Evolutionary conservation across 768 basidiomycete genomes (phyloP), one percentile per base, ranked within the genome.

Genomic region (Coprinopsis strossmayeri): DNA sequence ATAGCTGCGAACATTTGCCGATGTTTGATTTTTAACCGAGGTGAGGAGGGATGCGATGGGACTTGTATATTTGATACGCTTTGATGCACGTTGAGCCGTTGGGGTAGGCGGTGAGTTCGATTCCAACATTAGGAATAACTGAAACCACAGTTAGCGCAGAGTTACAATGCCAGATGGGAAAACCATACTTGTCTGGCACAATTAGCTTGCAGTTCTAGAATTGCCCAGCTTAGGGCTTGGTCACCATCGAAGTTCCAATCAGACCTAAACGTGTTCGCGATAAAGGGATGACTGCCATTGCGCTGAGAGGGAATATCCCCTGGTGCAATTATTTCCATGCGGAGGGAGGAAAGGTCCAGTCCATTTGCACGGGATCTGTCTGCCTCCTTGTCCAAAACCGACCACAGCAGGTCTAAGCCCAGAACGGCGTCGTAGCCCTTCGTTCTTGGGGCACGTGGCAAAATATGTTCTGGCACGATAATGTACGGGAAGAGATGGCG

Each of bases 201-300:
- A 61, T 91, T 88, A 2, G 90, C 87, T 51, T 88, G 86, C 18
- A 94, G 66, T 61, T 91, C 83, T 4, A 92, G 66, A 4, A 84
- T 70, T 4, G 81, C 76, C 93, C 93, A 96, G 0, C 82, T 72
- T 26, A 88, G 63, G 0, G 87, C 88, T 61, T 91, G 84, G 17
- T 61, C 69, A 0, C 71, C 53, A 51, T 81, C 79, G 57, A 98
- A 91, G 55, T 79, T 76, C 70, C 73, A 78, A 3, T 89, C 91
- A 34, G 83, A 75, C 46, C 82, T 70, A 61, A 91, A 90, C 1
- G 87, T 87, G 21, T 62, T 68, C 0, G 81, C 76, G 21, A 73
- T 62, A 54, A 91, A 93, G 2, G 82, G 70, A 13, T 53, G 47
- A 4, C 60, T 57, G 23, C 45, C 34, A 10, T 34, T 26, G 54